Evolutionary conservation across 177 flowering plant genomes (phyloP).

Genomic region (Vitis hybrid): DNA sequence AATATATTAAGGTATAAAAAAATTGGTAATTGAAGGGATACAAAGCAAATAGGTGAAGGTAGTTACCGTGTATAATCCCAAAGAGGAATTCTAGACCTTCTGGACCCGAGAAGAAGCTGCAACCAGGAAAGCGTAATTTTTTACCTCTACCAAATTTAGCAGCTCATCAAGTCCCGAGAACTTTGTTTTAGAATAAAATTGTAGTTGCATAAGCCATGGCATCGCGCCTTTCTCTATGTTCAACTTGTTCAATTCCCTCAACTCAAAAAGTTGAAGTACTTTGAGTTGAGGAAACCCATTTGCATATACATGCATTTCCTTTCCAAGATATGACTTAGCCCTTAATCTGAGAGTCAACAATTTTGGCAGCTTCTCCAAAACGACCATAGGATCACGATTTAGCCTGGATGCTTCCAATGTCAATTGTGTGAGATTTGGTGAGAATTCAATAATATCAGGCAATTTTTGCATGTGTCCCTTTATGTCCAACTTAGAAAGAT

Average conservation of each 20-base stretch:
- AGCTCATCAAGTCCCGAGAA: too few relatives aligned
- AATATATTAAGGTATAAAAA: too few relatives aligned
- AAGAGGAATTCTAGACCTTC: too few relatives aligned
- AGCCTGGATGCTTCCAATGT: background rate
- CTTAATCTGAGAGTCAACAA: background rate
- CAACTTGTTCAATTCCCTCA: too few relatives aligned
- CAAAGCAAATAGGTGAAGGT: too few relatives aligned
- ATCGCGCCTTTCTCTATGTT: too few relatives aligned
- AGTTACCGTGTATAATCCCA: too few relatives aligned
- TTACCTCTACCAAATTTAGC: too few relatives aligned
- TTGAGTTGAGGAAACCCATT: conserved; percentile 9
- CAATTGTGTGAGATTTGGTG: conserved; percentile 1
- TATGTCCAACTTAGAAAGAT: conserved; percentile 1
- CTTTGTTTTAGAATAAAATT: too few relatives aligned
- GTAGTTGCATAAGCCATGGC: too few relatives aligned
- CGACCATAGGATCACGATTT: conserved; percentile 9
- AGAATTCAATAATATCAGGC: background rate
- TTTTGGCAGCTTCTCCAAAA: conserved; percentile 10
- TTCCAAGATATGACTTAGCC: background rate
- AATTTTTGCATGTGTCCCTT: conserved; percentile 8
- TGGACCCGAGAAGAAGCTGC: fast-evolving
- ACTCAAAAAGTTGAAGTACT: background rate
- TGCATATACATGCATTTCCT: background rate
- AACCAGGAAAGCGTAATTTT: too few relatives aligned
- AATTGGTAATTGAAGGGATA: too few relatives aligned